These are phyloP conservation scores for Boletales sp. DNA, from an alignment of 768 basidiomycete species.

Conservation along the genomic window DNA sequence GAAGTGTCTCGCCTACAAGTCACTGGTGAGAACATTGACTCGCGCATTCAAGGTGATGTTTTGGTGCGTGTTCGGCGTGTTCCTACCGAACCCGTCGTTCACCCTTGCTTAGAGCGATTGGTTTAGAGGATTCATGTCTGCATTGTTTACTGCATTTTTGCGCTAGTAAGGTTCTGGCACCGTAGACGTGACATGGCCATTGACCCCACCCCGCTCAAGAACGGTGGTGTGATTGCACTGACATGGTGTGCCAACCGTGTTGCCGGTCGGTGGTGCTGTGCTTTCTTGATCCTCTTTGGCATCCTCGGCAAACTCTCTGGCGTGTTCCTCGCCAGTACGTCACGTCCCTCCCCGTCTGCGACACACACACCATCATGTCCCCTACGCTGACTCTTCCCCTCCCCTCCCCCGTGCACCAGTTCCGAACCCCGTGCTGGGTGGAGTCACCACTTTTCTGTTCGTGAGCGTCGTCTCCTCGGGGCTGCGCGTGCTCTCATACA, in stretches of 20 bases:
- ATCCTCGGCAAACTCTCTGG: slow-evolving; percentile 80
- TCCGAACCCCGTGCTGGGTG: slow-evolving; percentile 78
- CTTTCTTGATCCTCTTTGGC: slow-evolving; percentile 77
- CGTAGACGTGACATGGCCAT: neutral
- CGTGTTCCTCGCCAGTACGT: slow-evolving; percentile 71
- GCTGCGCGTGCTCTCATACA: slow-evolving; percentile 61
- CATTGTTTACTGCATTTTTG: slow-evolving; percentile 81
- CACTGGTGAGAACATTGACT: slow-evolving; percentile 73
- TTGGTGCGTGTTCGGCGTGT: slow-evolving; percentile 38
- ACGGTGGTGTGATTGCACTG: slow-evolving; percentile 80
- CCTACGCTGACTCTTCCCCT: too few species aligned
- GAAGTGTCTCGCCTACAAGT: slow-evolving; percentile 79
- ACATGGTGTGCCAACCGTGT: slow-evolving; percentile 80
- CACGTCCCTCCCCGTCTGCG: neutral
- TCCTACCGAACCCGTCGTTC: neutral
- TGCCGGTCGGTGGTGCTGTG: slow-evolving; percentile 78
- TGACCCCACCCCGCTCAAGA: slow-evolving; percentile 40
- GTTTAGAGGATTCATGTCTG: slow-evolving; percentile 76
- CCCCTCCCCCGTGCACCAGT: slow-evolving; percentile 34
- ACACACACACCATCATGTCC: too few species aligned
- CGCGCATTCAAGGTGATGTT: slow-evolving; percentile 79
- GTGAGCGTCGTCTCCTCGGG: slow-evolving; percentile 72
- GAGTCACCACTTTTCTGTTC: slow-evolving; percentile 86
- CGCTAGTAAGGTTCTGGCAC: slow-evolving; percentile 39
- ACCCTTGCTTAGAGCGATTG: slow-evolving; percentile 56